Conservation (phyloP, 805 yeast species). For the Candida berthetii region DNA sequence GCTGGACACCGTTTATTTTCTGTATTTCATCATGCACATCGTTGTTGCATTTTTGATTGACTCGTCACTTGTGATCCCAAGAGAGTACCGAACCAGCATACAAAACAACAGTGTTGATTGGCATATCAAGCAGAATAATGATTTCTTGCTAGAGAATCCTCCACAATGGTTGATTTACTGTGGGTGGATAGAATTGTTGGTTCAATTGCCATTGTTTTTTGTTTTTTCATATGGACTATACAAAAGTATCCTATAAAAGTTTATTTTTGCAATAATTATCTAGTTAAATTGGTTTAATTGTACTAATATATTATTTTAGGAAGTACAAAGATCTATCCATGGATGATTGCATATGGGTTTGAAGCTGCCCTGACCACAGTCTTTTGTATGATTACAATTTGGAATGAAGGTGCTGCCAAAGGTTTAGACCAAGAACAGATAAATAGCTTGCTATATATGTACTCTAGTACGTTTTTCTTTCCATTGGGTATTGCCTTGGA, state of each 20-base stretch:
- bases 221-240: slow-evolving; percentile 30
- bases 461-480: slow-evolving; percentile 66
- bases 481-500: slow-evolving; percentile 45
- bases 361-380: slow-evolving; percentile 80
- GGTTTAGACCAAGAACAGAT: slow-evolving; percentile 27
- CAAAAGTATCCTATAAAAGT: slow-evolving; percentile 25
- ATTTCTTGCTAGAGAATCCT: slow-evolving; percentile 51
- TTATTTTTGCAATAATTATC: slow-evolving; percentile 2
- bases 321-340: slow-evolving; percentile 25
- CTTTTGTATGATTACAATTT: slow-evolving; percentile 57
- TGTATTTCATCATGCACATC: slow-evolving; percentile 58
- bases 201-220: slow-evolving; percentile 79
- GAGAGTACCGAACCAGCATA: slow-evolving; percentile 33
- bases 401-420: slow-evolving; percentile 25
- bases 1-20: slow-evolving; percentile 38
- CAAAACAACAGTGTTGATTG: slow-evolving; percentile 46
- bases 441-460: slow-evolving; percentile 41
- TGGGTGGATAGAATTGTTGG: slow-evolving; percentile 63
- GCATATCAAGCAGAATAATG: slow-evolving; percentile 65
- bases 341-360: slow-evolving; percentile 63
- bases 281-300: slow-evolving; percentile 3
- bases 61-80: slow-evolving; percentile 63
- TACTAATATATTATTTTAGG: slow-evolving; percentile 6
- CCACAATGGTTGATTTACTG: slow-evolving; percentile 74
- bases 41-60: slow-evolving; percentile 76